phyloP scores from a whole-genome alignment of 2,329 filamentous ascomycete genomes.

The Neurospora sp. region DNA sequence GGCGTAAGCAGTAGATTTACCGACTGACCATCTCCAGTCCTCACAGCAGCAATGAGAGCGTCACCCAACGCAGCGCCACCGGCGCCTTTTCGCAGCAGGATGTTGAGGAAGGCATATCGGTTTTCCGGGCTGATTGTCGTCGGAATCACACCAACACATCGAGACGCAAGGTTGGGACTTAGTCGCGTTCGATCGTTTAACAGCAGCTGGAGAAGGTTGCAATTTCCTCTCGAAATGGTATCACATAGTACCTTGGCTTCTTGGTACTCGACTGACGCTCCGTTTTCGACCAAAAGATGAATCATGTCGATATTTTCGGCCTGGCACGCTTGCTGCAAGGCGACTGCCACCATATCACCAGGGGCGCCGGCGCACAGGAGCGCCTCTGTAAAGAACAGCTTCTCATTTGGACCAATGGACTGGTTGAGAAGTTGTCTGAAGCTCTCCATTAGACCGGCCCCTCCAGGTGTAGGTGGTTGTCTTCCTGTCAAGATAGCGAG shows the following conservation, averaged over 20 bases:
- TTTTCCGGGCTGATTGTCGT: slow-evolving; percentile 36
- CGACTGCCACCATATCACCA: slow-evolving; percentile 39
- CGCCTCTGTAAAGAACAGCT: slow-evolving; percentile 43
- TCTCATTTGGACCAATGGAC: slow-evolving; percentile 37
- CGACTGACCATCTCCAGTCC: slow-evolving; percentile 37
- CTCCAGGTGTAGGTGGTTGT: slow-evolving; percentile 35
- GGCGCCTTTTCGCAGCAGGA: slow-evolving; percentile 42
- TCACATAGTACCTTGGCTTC: slow-evolving; percentile 39
- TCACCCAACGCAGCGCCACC: slow-evolving; percentile 36
- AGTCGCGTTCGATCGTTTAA: slow-evolving; percentile 34
- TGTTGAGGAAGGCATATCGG: slow-evolving; percentile 32
- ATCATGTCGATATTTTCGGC: slow-evolving; percentile 46
- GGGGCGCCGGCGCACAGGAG: slow-evolving; percentile 48
- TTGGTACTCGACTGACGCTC: slow-evolving; percentile 45
- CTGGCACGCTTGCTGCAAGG: slow-evolving; percentile 38
- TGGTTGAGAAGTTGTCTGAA: slow-evolving; percentile 37
- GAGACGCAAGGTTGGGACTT: slow-evolving; percentile 36
- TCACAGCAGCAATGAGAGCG: slow-evolving; percentile 39
- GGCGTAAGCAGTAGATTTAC: slow-evolving; percentile 40
- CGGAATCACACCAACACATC: slow-evolving; percentile 39
- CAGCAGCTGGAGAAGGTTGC: slow-evolving; percentile 37
- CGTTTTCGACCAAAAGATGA: slow-evolving; percentile 40
- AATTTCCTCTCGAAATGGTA: slow-evolving; percentile 36
- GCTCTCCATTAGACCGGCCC: slow-evolving; percentile 37
- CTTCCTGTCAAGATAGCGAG: slow-evolving; percentile 45